Evolutionary conservation across 2,329 filamentous ascomycete genomes (phyloP), one percentile per base, ranked within the genome.

Genomic region (Aspergillus felis): DNA sequence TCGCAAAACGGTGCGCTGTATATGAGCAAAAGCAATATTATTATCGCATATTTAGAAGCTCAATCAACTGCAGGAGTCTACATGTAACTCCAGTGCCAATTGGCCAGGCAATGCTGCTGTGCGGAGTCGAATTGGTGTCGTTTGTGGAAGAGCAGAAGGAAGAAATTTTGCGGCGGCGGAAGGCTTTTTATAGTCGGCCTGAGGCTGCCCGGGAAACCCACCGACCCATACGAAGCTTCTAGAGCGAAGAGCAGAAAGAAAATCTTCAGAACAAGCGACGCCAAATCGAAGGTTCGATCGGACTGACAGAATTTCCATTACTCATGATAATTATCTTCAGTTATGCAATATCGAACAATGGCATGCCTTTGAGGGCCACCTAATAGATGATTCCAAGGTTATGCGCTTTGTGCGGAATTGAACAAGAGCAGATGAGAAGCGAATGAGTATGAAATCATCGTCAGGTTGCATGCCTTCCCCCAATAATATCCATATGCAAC

Each of bases 181-280:
- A 24, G 56, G 59, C 58, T 50, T 68, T 71, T 73, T 71, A 71
- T 70, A 72, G 64, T 66, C 60, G 56, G 60, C 58, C 61, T 64
- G 58, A 65, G 66, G 69, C 69, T 71, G 67, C 69, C 67, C 59
- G 56, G 68, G 68, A 66, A 71, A 71, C 68, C 63, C 56, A 32
- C 57, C 56, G 55, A 64, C 60, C 53, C 58, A 58, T 61, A 64
- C 62, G 64, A 69, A 71, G 57, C 56, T 68, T 70, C 66, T 68
- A 69, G 69, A 64, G 60, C 58, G 50, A 47, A 38, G 32, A 38
- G 32, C 32, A 17, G 32, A 38, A 14, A 51, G 55, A 55, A 62
- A 61, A 60, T 56, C 57, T 52, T 55, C 41, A 48, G 55, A 51
- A 38, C 49, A 54, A 55, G 52, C 47, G 32, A 42, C 55, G 51